A percentile compares a stretch with the other conserved stretches of the same genome.
Evolutionary conservation across 352 stramenopile species (phyloP).

Genomic region (Pythium apleroticum): DNA sequence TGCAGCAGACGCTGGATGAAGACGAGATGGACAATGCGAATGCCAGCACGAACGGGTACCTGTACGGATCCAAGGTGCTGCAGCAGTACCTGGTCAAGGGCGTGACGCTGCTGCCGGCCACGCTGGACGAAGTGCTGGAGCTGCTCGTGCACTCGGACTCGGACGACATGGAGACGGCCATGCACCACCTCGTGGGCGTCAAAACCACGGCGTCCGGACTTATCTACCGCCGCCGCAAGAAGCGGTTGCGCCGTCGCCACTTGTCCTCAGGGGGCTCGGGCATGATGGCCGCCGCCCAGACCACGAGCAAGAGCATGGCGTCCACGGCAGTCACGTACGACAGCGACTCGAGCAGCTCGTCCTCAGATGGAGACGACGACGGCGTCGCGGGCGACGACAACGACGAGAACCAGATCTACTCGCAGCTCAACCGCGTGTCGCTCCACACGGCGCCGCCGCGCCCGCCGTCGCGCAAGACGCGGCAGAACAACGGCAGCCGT

Average conservation of each 20-base stretch:
- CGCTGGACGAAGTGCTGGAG: slow-evolving; percentile 64
- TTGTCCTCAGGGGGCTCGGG: slow-evolving; percentile 12
- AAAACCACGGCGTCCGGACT: slow-evolving; percentile 52
- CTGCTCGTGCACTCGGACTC: slow-evolving; percentile 59
- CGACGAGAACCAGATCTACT: slow-evolving; percentile 7
- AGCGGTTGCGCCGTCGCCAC: slow-evolving; percentile 21
- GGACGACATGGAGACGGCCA: slow-evolving; percentile 66
- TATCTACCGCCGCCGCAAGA: slow-evolving; percentile 55
- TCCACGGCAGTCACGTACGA: slow-evolving; percentile 12
- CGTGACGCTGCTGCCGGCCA: slow-evolving; percentile 57
- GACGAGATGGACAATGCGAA: background rate
- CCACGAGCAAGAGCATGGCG: slow-evolving; percentile 11
- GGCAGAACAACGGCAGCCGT: background rate
- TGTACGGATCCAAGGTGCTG: slow-evolving; percentile 57
- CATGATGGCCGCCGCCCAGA: slow-evolving; percentile 21
- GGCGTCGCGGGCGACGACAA: background rate
- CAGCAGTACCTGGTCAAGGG: slow-evolving; percentile 79
- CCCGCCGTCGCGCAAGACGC: slow-evolving; percentile 7
- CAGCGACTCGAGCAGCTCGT: slow-evolving; percentile 20
- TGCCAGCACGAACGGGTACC: slow-evolving; percentile 13
- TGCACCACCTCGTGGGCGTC: slow-evolving; percentile 72
- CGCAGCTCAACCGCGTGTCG: slow-evolving; percentile 12
- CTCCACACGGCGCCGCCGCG: slow-evolving; percentile 15
- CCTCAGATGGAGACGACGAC: slow-evolving; percentile 14
- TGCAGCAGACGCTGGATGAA: background rate